Base-by-base conservation (phyloP, 371 early-diverging fungal species). In the Mucor ambiguus region DNA sequence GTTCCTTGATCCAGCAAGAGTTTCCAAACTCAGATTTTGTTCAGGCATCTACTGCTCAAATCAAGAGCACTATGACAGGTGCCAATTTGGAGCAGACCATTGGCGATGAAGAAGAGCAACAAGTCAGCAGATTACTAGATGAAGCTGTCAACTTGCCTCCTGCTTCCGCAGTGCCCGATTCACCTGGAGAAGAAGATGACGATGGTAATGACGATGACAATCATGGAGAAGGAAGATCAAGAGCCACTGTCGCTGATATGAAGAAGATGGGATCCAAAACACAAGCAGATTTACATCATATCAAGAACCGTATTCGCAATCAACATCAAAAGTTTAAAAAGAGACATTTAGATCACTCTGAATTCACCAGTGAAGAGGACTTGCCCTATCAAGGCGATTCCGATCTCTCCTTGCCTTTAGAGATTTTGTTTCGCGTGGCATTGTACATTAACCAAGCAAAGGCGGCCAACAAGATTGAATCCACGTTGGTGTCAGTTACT, bases 351-450 rank as follows among this genome's bases (percentile, higher is more conserved):
- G 71, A 71, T 32, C 71, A 71, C 33, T 71, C 71, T n/a, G 56
- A 71, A 32, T 80, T 77, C 43, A 69, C 73, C 3, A 68, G 69
- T 32, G 72, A 72, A 22, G 81, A 81, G 54, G 81, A 81, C 58
- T 68, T 81, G 55, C 81, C 78, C 32, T 70, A 74, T 16, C 73
- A 77, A 29, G 72, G 73, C 2, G 74, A 77, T 30, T 80, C 83
- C 4, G 81, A 81, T 56, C 69, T 87, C 61, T 80, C 87, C 1
- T 67, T 89, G 33, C 90, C 90, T 24, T 58, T 87, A 12, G 87
- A 87, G 68, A 86, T 89, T 46, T 60, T 84, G 20, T 85, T 79
- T 64, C 80, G 84, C 29, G 64, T 89, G 12, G 80, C 83, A 14
- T 68, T 82, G 5, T 88, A 83, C 66, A 75, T 87, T 35, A 77